These are phyloP conservation scores for Leccinum broughii DNA, from an alignment of 768 basidiomycete genomes.

Conservation along the genomic window DNA sequence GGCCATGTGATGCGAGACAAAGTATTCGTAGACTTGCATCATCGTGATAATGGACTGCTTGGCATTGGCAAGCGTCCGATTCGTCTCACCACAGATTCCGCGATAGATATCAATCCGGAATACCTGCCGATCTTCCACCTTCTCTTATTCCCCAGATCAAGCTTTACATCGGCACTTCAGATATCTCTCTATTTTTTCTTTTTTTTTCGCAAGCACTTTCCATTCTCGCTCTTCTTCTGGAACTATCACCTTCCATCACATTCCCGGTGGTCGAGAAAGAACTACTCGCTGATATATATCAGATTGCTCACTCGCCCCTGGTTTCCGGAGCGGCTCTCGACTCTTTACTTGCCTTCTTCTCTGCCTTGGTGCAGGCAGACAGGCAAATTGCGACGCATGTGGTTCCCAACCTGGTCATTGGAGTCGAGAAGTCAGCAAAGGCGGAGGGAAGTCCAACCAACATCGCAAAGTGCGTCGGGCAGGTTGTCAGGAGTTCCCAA, in stretches of 20 bases:
- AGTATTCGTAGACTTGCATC: too few relatives aligned
- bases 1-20: too few relatives aligned
- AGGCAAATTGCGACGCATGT: conserved; percentile 79
- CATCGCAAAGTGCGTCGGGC: conserved; percentile 83
- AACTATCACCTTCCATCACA: conserved; percentile 61
- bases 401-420: conserved; percentile 70
- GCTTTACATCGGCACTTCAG: conserved; percentile 68
- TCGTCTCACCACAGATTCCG: too few relatives aligned
- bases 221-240: conserved; percentile 66
- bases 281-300: conserved; percentile 63
- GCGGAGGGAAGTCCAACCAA: conserved; percentile 59
- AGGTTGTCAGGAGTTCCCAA: conserved; percentile 71
- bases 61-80: too few relatives aligned
- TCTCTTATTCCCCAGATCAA: conserved; percentile 73
- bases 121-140: conserved; percentile 60
- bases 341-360: conserved; percentile 79
- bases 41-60: too few relatives aligned
- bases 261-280: conserved; percentile 80
- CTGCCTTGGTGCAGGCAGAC: conserved; percentile 80
- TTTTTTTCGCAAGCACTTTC: conserved; percentile 70
- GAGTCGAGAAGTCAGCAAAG: conserved; percentile 64
- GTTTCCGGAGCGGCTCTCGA: conserved; percentile 79
- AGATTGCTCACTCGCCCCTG: conserved; percentile 75
- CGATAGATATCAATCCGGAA: conserved; percentile 43
- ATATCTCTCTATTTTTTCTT: conserved; percentile 50